Evolutionary conservation across 2,329 filamentous ascomycete genomes (phyloP), one percentile per base, ranked within the genome.

Genomic region (Blastomyces parvus): DNA sequence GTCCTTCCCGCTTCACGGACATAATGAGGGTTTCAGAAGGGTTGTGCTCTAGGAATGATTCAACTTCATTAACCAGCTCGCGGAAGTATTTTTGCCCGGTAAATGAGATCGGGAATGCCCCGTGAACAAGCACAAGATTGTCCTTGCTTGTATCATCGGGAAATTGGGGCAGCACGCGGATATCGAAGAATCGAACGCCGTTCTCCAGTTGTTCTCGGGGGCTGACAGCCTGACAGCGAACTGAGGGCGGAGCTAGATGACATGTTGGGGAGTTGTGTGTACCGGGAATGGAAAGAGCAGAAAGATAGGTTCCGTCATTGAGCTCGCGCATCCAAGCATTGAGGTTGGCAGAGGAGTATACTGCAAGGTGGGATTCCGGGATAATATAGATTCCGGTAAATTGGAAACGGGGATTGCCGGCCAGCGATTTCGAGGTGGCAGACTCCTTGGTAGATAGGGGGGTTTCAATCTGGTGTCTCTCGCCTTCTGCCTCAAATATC

Each of bases 221-320:
- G 65, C 84, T 81, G 22, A 92, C 90, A 42, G 89, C 87, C 78
- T 99, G 94, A 76, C 94, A 97, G 48, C 94, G 88, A 46, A 97
- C 94, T 0, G 91, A 96, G 0, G 94, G 94, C 5, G 97, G 83
- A 14, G 94, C 92, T 59, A 85, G 83, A 79, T 95, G 83, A 77
- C 85, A 88, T 11, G 92, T 95, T 7, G 94, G 90, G 22, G 89
- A 90, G 78, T 99, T 97, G 80, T 99, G 94, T 0, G 94, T 97
- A 67, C 94, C 94, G 19, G 94, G 94, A 66, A 97, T 94, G 59
- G 89, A 94, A 59, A 99, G 84, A 2, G 88, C 83, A 0, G 90
- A 89, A 4, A 97, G 80, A 1, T 90, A 86, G 60, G 85, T 88
- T 25, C 86, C 82, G 70, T 92, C 84, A 65, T 83, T 80, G 52